These are phyloP conservation scores for Phaeosphaeria sp. DNA, from an alignment of 2,329 filamentous ascomycete genomes.

Conservation along the genomic window DNA sequence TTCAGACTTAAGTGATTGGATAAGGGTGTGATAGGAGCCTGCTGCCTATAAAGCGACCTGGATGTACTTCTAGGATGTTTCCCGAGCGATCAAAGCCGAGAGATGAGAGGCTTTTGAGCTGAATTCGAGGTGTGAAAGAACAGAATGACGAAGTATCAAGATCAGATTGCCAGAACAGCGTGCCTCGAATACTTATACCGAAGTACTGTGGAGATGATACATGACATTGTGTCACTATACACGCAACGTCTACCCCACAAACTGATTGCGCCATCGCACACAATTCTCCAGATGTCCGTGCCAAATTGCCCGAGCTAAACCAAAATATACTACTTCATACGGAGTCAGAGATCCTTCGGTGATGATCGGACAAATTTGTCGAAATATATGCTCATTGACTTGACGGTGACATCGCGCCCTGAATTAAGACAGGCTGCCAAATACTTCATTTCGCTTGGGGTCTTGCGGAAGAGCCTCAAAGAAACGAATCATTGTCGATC, in stretches of 20 bases:
- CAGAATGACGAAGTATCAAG: background rate
- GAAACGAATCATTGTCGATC: background rate
- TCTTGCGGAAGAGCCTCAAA: background rate
- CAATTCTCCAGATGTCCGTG: conserved; percentile 22
- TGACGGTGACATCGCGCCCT: background rate
- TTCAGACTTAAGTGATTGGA: too few relatives aligned
- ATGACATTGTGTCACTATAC: conserved; percentile 14
- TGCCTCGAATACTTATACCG: background rate
- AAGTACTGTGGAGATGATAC: conserved; percentile 1
- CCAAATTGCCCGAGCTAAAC: background rate
- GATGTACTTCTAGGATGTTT: too few relatives aligned
- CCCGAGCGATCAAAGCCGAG: too few relatives aligned
- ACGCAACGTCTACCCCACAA: conserved; percentile 14
- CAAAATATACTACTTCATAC: background rate
- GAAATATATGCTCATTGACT: background rate
- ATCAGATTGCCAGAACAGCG: background rate
- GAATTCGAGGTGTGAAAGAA: too few relatives aligned
- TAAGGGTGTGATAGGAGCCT: too few relatives aligned
- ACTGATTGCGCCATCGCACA: conserved; percentile 47
- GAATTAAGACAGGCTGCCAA: background rate
- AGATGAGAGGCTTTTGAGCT: too few relatives aligned
- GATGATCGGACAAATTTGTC: background rate
- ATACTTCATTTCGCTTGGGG: background rate
- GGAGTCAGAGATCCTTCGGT: too few relatives aligned
- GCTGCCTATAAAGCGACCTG: too few relatives aligned